These are phyloP conservation scores for Sporothrix globosa DNA, from an alignment of 2,329 filamentous ascomycete genomes.

Conservation along the genomic window DNA sequence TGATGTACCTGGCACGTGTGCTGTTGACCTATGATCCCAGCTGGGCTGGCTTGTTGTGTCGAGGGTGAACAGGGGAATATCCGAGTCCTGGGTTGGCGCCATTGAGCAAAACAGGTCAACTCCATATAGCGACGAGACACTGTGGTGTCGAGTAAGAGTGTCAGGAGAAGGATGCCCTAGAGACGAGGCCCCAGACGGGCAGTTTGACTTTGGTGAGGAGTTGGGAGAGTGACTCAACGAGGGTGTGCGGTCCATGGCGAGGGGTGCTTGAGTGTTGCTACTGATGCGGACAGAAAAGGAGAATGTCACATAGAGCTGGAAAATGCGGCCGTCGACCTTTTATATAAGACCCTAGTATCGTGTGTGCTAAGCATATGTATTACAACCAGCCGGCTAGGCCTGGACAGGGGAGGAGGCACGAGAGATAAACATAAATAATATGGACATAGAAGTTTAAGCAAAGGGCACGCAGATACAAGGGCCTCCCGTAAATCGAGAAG, in stretches of 20 bases:
- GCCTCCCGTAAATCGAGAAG: no score
- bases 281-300: background rate
- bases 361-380: background rate
- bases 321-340: background rate
- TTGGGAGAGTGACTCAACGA: conserved; percentile 52
- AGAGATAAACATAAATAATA: background rate
- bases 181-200: conserved; percentile 48
- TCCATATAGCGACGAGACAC: conserved; percentile 49
- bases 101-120: conserved; percentile 47
- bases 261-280: background rate
- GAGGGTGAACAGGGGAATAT: conserved; percentile 46
- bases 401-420: background rate
- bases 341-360: background rate
- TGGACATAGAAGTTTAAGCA: background rate
- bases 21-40: conserved; percentile 49
- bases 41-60: conserved; percentile 49
- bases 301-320: background rate
- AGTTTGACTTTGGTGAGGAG: conserved; percentile 52
- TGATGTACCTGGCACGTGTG: conserved; percentile 49
- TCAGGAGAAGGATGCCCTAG: conserved; percentile 54
- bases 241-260: conserved; percentile 55
- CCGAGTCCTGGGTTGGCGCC: conserved; percentile 45
- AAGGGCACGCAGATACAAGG: no score
- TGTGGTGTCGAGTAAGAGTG: conserved; percentile 50
- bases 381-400: background rate